Evolutionary conservation across 1,284 basidiomycete species (phyloP), one percentile per base, ranked within the genome.

Genomic region (Naganishia sp.): DNA sequence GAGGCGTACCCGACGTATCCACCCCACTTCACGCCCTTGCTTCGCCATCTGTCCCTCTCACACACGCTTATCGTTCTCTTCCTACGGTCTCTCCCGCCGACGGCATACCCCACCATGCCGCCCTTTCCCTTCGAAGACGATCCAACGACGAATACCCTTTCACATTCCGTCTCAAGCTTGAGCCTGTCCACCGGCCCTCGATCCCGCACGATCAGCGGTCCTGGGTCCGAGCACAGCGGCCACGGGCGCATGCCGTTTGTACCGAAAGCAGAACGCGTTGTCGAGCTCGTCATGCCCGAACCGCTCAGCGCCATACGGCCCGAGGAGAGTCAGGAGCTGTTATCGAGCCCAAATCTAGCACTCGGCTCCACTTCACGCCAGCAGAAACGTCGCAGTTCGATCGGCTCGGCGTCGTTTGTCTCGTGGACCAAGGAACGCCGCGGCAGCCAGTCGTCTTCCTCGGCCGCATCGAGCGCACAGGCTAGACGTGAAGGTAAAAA

Each of bases 271-370:
- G 78, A 79, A 68, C 67, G 76, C 2, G 62, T 79, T 32, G 69
- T 77, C n/a, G 79, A 80, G 63, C 73, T 80, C 32, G 70, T 79
- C 68, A 79, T 80, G 77, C 79, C 79, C 0, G 76, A 77, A 66
- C 78, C 78, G 1, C 70, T 79, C 17, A 75, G 75, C 1, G 63
- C 71, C 11, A 62, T 70, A 6, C 54, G 63, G 31, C 63, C 70
- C 11, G 43, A 50, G 17, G 67, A 67, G 7, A 53, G 58, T 2
- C 31, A 41, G 28, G 52, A 50, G 67, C 67, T 46, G 55, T 28
- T 53, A 32, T n/a, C 62, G 15, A 55, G 35, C 9, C n/a, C 42
- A 53, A n/a, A 63, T 1, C 41, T 63, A 15, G 45, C 63, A 5
- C 23, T 31, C 10, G 52, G 23, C 3, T 5, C 21, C 10, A 63